Base-by-base conservation (phyloP, 2,329 filamentous ascomycete species). In the Volutella citrinella region DNA sequence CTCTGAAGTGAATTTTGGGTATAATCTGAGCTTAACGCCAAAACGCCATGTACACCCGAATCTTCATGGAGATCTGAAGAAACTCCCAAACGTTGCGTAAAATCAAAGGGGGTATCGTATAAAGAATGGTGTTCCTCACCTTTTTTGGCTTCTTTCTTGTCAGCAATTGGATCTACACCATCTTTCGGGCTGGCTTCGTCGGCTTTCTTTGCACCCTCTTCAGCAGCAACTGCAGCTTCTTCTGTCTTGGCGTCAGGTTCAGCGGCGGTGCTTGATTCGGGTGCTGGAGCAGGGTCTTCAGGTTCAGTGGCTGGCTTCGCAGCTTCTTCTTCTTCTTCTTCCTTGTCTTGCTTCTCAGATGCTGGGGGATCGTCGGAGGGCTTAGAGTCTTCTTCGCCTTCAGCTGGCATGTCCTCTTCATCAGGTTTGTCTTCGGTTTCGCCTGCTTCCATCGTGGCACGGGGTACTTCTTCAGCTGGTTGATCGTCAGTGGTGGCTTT, bases 51-150 rank as follows among this genome's bases (percentile, higher is more conserved):
- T 25, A 42, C 40, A 34, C 46, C 44, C 43, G 40, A 42, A 44
- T 49, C 47, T 39, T 49, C 38, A 38, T 50, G 40, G 38, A 49
- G 40, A 39, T 49, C 44, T 39, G 43, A 45, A 45, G 48, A 48
- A 45, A 51, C 46, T 52, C 46, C 52, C 48, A 50, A 43, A 46
- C 42, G 40, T 51, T 51, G 52, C 45, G 48, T 34, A 57, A 61
- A 57, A 55, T 54, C 53, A 60, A 55, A 50, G 49, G 54, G 56
- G 57, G 57, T 56, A 64, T 65, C 52, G 57, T 56, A 50, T 52
- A 60, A 52, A 55, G 47, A 56, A 59, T 48, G 43, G 40, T 50
- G 43, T 49, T 61, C 57, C 66, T 70, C 61, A 70, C 66, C 66
- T 69, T 65, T 68, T 46, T 58, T 61, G 35, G 51, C 49, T 42